These are phyloP conservation scores for Candolleomyces aberdarensis DNA, from an alignment of 768 basidiomycete species.

Conservation along the genomic window DNA sequence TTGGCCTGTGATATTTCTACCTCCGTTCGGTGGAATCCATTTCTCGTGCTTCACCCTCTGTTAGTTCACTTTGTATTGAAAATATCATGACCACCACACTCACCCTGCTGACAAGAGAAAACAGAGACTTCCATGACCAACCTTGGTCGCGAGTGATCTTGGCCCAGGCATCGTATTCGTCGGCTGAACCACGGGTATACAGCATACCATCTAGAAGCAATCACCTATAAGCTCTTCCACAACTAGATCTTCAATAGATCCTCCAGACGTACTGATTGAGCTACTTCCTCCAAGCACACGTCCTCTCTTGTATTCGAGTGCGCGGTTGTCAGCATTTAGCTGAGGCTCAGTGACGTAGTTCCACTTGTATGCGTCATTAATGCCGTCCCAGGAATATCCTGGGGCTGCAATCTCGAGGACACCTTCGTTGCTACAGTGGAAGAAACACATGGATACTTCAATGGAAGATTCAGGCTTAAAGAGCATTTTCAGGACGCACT, in stretches of 20 bases:
- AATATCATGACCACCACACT: neutral
- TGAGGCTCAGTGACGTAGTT: conserved; percentile 2
- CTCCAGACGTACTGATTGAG: neutral
- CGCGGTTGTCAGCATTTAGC: neutral
- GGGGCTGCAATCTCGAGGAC: too few species aligned
- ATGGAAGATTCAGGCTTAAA: too few species aligned
- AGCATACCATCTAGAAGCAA: conserved; percentile 6
- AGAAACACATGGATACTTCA: too few species aligned
- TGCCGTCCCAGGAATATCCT: neutral
- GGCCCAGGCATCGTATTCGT: conserved; percentile 6
- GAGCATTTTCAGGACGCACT: too few species aligned
- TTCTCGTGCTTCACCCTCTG: conserved; percentile 30
- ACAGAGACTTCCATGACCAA: conserved; percentile 3
- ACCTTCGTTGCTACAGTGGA: too few species aligned
- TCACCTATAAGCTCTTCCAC: neutral
- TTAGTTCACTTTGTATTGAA: too few species aligned
- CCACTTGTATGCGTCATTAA: conserved; percentile 2
- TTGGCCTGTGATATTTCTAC: conserved; percentile 33
- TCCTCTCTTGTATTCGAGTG: neutral
- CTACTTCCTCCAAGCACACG: conserved; percentile 6
- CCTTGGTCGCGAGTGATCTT: conserved; percentile 4
- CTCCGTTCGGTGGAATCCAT: conserved; percentile 30
- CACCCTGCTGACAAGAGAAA: neutral
- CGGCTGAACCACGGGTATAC: conserved; percentile 6
- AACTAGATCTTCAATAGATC: neutral